Evolutionary conservation across 805 yeast species (phyloP).

Genomic region (Monosporozyma aerobia): DNA sequence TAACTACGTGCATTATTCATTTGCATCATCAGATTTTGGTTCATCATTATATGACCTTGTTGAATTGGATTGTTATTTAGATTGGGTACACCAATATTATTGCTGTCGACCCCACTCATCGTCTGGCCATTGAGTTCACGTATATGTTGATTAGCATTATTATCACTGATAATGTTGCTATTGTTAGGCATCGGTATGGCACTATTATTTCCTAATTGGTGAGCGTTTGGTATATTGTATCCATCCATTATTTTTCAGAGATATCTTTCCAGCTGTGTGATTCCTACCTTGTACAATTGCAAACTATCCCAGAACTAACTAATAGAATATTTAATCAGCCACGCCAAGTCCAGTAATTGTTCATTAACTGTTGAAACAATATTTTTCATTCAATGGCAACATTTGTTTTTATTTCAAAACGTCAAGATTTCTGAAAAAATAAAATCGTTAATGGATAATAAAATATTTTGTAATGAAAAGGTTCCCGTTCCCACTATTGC

Average conservation of each 20-base stretch:
- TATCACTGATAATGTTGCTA: not conserved
- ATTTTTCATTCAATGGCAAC: too few relatives aligned
- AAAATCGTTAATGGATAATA: too few relatives aligned
- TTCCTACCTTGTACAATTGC: too few relatives aligned
- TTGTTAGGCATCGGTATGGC: not conserved
- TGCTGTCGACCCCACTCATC: not conserved
- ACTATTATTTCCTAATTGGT: not conserved
- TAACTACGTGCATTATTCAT: not conserved
- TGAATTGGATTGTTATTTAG: not conserved
- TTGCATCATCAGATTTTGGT: not conserved
- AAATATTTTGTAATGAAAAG: too few relatives aligned
- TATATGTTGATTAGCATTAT: not conserved
- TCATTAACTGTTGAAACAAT: too few relatives aligned
- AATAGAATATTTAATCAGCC: too few relatives aligned
- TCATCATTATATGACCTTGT: not conserved
- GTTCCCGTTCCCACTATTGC: not conserved
- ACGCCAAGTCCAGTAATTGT: too few relatives aligned
- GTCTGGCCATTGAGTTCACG: not conserved
- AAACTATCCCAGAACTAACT: too few relatives aligned
- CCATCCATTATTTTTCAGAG: not conserved
- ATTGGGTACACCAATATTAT: not conserved
- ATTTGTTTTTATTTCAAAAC: too few relatives aligned
- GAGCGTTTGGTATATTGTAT: not conserved
- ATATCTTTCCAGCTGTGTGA: too few relatives aligned
- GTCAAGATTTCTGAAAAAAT: too few relatives aligned